Evolutionary conservation across 1,284 basidiomycete genomes (phyloP).

Genomic region (Pholiota adiposa): DNA sequence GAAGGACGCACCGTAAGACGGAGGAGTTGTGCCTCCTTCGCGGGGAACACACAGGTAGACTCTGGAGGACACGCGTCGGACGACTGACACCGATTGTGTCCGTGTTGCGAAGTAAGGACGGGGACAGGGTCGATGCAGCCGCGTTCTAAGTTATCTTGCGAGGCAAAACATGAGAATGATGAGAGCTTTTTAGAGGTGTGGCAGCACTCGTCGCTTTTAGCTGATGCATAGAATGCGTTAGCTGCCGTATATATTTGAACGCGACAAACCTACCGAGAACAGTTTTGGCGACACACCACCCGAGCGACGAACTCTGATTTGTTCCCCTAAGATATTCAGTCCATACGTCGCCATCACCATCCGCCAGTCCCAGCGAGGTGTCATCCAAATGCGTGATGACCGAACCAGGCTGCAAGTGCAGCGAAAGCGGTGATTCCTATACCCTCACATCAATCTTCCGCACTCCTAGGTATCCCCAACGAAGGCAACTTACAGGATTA

Average conservation of each 20-base stretch:
- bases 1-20: constrained; percentile 42
- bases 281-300: constrained; percentile 62
- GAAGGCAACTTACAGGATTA: constrained; percentile 42
- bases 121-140: constrained; percentile 61
- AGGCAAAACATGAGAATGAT: constrained; percentile 51
- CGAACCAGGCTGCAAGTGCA: constrained; percentile 54
- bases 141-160: constrained; percentile 28
- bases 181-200: constrained; percentile 21
- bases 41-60: constrained; percentile 51
- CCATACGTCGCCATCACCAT: constrained; percentile 47
- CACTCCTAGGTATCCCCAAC: not conserved
- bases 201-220: constrained; percentile 30
- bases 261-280: constrained; percentile 32
- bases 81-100: constrained; percentile 28
- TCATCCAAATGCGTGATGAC: constrained; percentile 67
- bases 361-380: constrained; percentile 35
- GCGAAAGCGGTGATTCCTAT: constrained; percentile 59
- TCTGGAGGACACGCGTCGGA: constrained; percentile 39
- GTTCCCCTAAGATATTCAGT: constrained; percentile 41
- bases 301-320: constrained; percentile 28
- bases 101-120: constrained; percentile 41
- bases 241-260: not conserved
- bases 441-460: no score
- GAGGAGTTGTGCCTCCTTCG: constrained; percentile 48
- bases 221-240: constrained; percentile 17